phyloP scores from a whole-genome alignment of 441 rosid species.

The Kokia cookei region DNA sequence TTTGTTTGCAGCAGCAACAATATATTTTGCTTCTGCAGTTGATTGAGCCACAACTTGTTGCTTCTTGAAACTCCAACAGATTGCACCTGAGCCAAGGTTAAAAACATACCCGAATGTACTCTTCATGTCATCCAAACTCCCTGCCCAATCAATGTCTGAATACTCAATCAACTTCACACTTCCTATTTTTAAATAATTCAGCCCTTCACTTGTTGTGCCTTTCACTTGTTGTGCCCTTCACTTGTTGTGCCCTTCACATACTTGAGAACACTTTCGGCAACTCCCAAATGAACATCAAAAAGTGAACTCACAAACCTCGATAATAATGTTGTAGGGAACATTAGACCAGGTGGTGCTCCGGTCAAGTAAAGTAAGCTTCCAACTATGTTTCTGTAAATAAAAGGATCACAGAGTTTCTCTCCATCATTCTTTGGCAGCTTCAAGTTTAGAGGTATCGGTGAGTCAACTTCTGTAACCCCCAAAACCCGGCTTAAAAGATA shows the following conservation, averaged over 20 bases:
- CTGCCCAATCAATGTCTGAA: neutral
- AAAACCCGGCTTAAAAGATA: neutral
- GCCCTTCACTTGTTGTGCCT: neutral
- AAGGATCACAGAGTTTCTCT: neutral
- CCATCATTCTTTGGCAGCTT: neutral
- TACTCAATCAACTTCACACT: neutral
- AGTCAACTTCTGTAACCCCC: too few relatives aligned
- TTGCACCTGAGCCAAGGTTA: neutral
- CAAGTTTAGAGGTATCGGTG: too few relatives aligned
- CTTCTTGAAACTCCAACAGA: neutral
- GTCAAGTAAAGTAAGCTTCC: neutral
- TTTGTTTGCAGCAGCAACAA: neutral
- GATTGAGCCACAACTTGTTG: neutral
- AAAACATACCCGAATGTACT: neutral
- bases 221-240: neutral
- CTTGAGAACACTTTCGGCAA: neutral
- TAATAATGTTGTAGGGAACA: neutral
- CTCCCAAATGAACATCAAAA: neutral
- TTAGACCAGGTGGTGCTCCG: neutral
- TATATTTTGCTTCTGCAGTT: neutral
- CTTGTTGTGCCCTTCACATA: neutral
- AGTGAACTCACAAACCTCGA: neutral
- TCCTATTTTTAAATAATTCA: neutral
- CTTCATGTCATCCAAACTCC: too few relatives aligned
- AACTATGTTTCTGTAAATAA: neutral